Base-by-base conservation (phyloP, 257 asterid genomes). In the Solanum appendiculatum region DNA sequence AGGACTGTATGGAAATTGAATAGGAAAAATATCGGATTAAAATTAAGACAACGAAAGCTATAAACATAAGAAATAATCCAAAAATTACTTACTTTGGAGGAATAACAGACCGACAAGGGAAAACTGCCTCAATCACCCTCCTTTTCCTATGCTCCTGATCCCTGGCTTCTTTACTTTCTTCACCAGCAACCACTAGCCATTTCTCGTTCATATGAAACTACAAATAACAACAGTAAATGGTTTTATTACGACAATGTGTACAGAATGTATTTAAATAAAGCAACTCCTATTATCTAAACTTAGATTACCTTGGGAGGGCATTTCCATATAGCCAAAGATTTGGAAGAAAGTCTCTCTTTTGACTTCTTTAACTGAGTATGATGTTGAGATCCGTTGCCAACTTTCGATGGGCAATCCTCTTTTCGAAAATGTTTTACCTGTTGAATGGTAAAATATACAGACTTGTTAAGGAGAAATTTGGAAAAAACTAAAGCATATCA, bases 131-230 rank as follows among this genome's bases (percentile, higher is more conserved):
- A 3, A 5, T 87, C 39, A 87, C 84, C 27, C 72, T 73, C 21
- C 11, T 83, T 82, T 86, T 91, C 73, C 92, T 68, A 3, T 36
- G 23, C 72, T 29, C 87, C 81, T 86, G 92, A 83, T 37, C 86
- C 75, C 64, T 86, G 33, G 85, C 86, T 54, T 90, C 93, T 86
- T 80, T 74, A 78, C 95, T 92, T 77, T 86, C 94, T 90, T 92
- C 94, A 29, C 96, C 96, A 84, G 89, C 85, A 90, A 90, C 94
- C 72, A 91, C 89, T 1, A 0, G 82, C 94, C 93, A 93, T 6
- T 70, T 12, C 48, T 64, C 3, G 29, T 85, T 72, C 89, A 91
- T 44, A 85, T 46, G 36, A 70, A 93, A 82, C 94, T 92, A 86
- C 84, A 39, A 27, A 84, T 37, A 78, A 73, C 77, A 23, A 21